Conservation (phyloP, 192 early-diverging fungal genomes). For the Funneliformis geosporum region DNA sequence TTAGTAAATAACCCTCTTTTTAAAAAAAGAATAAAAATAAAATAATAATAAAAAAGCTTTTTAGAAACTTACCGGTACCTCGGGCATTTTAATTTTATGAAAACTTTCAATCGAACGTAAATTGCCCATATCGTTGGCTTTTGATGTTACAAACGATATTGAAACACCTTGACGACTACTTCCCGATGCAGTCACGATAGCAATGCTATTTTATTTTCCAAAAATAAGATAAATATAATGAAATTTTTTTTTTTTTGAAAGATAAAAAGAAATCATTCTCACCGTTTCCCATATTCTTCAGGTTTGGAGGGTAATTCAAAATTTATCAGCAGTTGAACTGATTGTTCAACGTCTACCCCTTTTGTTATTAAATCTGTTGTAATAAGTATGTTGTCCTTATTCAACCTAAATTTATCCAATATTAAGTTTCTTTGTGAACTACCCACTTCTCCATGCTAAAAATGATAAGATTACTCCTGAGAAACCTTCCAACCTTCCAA, state of each 20-base stretch:
- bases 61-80: background rate
- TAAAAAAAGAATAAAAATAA: too few species aligned
- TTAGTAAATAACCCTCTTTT: too few species aligned
- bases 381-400: constrained; percentile 95
- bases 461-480: background rate
- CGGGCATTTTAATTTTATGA: constrained; percentile 14
- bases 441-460: constrained; percentile 94
- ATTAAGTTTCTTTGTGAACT: constrained; percentile 94
- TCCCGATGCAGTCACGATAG: background rate
- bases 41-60: too few species aligned
- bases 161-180: background rate
- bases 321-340: constrained; percentile 10
- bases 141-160: constrained; percentile 12
- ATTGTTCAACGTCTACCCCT: constrained; percentile 99
- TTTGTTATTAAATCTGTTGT: constrained; percentile 97
- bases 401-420: constrained; percentile 99
- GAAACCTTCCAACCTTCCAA: background rate
- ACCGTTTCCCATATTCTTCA: constrained; percentile 5
- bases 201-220: background rate
- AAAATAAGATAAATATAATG: background rate
- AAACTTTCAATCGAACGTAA: constrained; percentile 7
- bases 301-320: background rate
- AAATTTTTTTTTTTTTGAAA: background rate
- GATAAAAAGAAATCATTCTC: background rate
- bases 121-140: background rate